These are phyloP conservation scores for Dichomitus squalens DNA, from an alignment of 1,284 basidiomycete genomes.

Conservation along the genomic window DNA sequence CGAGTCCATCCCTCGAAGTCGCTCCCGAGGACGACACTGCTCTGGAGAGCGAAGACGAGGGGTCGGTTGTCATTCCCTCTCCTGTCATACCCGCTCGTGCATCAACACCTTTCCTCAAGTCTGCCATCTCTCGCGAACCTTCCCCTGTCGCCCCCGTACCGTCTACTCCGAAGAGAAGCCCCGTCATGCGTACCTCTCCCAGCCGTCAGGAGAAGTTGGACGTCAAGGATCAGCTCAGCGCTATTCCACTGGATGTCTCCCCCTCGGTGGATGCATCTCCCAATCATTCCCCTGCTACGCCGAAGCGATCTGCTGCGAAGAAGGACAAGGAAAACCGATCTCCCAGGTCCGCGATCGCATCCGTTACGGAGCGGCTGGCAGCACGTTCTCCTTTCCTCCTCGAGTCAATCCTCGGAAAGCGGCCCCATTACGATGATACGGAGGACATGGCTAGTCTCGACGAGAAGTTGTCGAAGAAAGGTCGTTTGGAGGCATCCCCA, in stretches of 20 bases:
- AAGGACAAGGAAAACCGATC: constrained; percentile 51
- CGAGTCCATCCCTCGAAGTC: not conserved
- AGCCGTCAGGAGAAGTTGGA: constrained; percentile 37
- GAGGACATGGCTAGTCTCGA: constrained; percentile 21
- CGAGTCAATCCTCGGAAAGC: constrained; percentile 43
- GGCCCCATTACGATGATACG: constrained; percentile 33
- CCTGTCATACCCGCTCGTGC: constrained; percentile 19
- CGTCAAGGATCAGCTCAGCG: constrained; percentile 6
- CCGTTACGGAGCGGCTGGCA: constrained; percentile 39
- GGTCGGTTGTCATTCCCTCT: constrained; percentile 18
- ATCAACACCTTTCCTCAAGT: constrained; percentile 5
- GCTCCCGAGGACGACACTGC: not conserved
- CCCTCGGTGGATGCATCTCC: constrained; percentile 21
- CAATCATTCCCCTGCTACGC: constrained; percentile 20
- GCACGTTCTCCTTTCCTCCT: constrained; percentile 30
- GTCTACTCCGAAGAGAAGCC: constrained; percentile 20
- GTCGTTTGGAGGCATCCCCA: constrained; percentile 18
- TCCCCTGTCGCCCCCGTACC: constrained; percentile 7
- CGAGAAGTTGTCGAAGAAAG: constrained; percentile 34
- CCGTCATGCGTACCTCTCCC: constrained; percentile 27
- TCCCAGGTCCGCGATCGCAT: constrained; percentile 33
- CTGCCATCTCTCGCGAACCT: constrained; percentile 8
- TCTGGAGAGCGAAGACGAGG: constrained; percentile 26
- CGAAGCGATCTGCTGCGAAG: constrained; percentile 27
- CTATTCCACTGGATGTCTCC: not conserved